Percentiles rank a stretch among this genome's conserved stretches.
Conservation (phyloP, 306 rosid genomes). For the Acacia acuminata region DNA sequence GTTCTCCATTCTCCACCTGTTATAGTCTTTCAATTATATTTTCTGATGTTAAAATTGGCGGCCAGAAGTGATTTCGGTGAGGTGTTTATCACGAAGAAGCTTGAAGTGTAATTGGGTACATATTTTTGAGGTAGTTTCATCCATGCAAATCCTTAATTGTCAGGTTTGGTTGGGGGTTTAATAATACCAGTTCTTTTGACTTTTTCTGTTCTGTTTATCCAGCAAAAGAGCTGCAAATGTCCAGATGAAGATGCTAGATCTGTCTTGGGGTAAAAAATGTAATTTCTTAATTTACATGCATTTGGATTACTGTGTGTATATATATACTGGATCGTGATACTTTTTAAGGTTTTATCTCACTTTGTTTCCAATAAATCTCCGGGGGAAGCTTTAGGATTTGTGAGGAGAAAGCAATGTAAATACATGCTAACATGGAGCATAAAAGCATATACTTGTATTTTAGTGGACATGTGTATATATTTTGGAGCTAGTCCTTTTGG, state of each 20-base stretch:
- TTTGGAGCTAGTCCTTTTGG: not conserved
- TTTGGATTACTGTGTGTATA: not conserved
- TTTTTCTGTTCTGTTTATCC: not conserved
- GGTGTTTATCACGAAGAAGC: not conserved
- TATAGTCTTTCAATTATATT: not conserved
- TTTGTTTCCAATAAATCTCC: not conserved
- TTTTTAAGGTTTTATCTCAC: not conserved
- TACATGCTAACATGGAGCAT: not conserved
- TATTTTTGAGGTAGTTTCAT: not conserved
- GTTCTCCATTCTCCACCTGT: not conserved
- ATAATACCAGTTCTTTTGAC: not conserved
- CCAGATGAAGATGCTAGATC: not conserved
- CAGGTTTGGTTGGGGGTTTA: not conserved
- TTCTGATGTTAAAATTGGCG: not conserved
- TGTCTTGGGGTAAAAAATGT: not conserved
- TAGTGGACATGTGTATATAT: not conserved
- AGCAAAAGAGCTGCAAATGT: not conserved
- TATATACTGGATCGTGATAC: not conserved
- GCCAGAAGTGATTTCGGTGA: not conserved
- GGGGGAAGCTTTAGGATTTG: not conserved
- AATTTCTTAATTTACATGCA: not conserved
- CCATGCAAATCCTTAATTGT: not conserved
- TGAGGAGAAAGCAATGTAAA: not conserved
- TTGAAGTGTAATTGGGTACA: not conserved
- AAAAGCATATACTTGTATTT: not conserved